phyloP scores from a whole-genome alignment of 352 stramenopile species.

The Pythium plurisporium region DNA sequence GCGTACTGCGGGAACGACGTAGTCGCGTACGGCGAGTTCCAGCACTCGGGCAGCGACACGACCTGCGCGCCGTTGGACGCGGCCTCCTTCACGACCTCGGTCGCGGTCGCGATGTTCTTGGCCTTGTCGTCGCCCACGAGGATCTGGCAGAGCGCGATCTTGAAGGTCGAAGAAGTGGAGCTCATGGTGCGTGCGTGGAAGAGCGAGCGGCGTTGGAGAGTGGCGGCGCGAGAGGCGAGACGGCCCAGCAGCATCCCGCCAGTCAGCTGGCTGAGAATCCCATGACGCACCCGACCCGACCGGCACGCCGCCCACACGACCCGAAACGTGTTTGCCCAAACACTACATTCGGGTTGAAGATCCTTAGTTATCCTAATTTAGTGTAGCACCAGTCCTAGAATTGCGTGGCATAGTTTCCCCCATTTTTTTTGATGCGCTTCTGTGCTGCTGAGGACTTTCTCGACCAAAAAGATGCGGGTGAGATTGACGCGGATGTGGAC shows the following conservation, averaged over 20 bases:
- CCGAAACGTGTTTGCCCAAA: slow-evolving; percentile 26
- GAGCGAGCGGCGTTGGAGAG: slow-evolving; percentile 19
- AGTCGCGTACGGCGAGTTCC: slow-evolving; percentile 97
- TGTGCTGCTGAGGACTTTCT: slow-evolving; percentile 4
- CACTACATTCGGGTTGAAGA: slow-evolving; percentile 16
- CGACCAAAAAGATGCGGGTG: slow-evolving; percentile 12
- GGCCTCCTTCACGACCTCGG: slow-evolving; percentile 55
- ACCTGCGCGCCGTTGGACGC: slow-evolving; percentile 80
- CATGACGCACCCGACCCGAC: too few species aligned
- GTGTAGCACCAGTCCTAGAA: neutral
- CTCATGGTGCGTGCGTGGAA: slow-evolving; percentile 14
- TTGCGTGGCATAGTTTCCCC: neutral
- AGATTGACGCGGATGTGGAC: neutral
- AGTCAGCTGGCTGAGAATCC: neutral
- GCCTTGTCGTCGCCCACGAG: slow-evolving; percentile 85
- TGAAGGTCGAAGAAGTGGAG: slow-evolving; percentile 49
- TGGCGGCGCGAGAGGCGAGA: slow-evolving; percentile 17
- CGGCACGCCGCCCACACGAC: too few species aligned
- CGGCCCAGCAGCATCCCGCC: slow-evolving; percentile 12
- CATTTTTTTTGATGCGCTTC: slow-evolving; percentile 21
- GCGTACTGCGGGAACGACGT: slow-evolving; percentile 97
- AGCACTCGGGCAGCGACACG: slow-evolving; percentile 93
- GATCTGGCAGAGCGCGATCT: slow-evolving; percentile 96
- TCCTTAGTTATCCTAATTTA: slow-evolving; percentile 3
- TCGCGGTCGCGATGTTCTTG: slow-evolving; percentile 80